phyloP scores from a whole-genome alignment of 116 monocot genomes.

The Phalaenopsis hybrid region DNA sequence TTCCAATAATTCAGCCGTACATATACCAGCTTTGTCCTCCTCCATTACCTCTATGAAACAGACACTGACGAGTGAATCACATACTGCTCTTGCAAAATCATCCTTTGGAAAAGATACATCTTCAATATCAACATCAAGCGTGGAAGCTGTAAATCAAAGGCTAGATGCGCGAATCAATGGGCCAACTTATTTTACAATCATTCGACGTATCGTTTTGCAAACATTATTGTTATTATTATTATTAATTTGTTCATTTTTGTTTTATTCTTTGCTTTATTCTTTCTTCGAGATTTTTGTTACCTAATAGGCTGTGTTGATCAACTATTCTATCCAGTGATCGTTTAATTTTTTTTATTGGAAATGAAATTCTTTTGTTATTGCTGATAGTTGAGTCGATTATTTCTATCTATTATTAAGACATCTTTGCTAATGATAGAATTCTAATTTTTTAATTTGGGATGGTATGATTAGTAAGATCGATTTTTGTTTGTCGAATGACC shows the following conservation, averaged over 20 bases:
- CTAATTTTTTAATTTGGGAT: neutral
- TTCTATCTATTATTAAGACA: neutral
- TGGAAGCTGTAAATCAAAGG: slow-evolving; percentile 27
- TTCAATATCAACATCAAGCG: slow-evolving; percentile 12
- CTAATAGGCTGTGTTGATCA: neutral
- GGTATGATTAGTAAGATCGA: neutral
- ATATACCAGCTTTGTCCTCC: slow-evolving; percentile 23
- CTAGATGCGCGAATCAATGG: slow-evolving; percentile 32
- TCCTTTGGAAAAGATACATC: slow-evolving; percentile 14
- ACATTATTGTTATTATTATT: too few relatives aligned
- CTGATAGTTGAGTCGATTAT: neutral
- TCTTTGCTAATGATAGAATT: neutral
- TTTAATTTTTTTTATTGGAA: neutral
- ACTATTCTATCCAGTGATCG: neutral
- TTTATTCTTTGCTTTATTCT: neutral
- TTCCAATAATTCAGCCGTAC: slow-evolving; percentile 24
- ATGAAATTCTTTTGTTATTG: neutral
- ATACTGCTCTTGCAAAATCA: slow-evolving; percentile 16
- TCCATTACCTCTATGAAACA: slow-evolving; percentile 31
- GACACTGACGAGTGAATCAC: slow-evolving; percentile 24
- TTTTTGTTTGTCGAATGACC: neutral
- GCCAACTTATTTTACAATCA: slow-evolving; percentile 26
- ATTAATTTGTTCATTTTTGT: neutral
- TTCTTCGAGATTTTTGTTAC: slow-evolving; percentile 2
- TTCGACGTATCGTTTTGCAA: slow-evolving; percentile 29